A percentile compares a stretch with the other conserved stretches of the same genome.
Evolutionary conservation across 768 basidiomycete genomes (phyloP).

Genomic region (Boletus tylopilopsis): DNA sequence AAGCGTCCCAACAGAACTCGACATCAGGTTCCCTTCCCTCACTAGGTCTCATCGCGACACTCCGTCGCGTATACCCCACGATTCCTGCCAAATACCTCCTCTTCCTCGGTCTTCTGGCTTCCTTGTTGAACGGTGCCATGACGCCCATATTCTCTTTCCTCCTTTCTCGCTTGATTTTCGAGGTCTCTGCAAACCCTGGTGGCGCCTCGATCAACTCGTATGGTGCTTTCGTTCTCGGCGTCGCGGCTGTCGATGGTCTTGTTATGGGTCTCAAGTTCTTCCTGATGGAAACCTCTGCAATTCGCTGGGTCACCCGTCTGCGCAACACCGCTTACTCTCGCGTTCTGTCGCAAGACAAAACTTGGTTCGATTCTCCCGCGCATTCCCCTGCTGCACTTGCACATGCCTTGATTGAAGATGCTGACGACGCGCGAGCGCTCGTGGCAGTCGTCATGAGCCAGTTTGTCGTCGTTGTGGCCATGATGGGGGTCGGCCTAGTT

Average conservation of each 20-base stretch:
- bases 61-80: conserved; percentile 59
- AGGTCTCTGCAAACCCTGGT: conserved; percentile 68
- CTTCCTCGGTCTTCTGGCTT: conserved; percentile 63
- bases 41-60: conserved; percentile 34
- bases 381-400: conserved; percentile 61
- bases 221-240: conserved; percentile 66
- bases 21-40: conserved; percentile 1
- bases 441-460: conserved; percentile 73
- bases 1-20: background rate
- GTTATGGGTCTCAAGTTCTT: conserved; percentile 75
- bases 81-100: conserved; percentile 74
- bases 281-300: conserved; percentile 70
- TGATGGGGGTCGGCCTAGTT: conserved; percentile 78
- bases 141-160: conserved; percentile 92
- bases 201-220: conserved; percentile 65
- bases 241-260: conserved; percentile 75
- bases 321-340: conserved; percentile 52
- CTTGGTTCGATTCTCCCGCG: conserved; percentile 75
- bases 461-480: conserved; percentile 65
- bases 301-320: conserved; percentile 69
- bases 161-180: conserved; percentile 75
- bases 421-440: conserved; percentile 80
- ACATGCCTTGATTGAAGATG: conserved; percentile 81
- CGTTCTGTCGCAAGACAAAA: conserved; percentile 77
- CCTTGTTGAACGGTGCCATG: conserved; percentile 72